Conservation (phyloP, 768 basidiomycete species). For the Hypholoma fasciculare region DNA sequence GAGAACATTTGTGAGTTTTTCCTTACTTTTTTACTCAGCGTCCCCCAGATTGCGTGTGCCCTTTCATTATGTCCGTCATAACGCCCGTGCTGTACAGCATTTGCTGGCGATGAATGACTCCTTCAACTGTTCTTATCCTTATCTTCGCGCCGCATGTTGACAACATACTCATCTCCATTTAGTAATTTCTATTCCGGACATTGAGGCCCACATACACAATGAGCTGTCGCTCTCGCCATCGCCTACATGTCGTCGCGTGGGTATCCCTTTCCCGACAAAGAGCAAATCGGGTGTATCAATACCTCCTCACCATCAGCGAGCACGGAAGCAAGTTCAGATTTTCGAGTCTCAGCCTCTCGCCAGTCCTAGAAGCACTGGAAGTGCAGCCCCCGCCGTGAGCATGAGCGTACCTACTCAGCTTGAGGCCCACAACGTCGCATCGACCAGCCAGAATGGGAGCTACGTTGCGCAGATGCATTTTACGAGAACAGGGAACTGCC, state of each 20-base stretch:
- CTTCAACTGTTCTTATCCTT: slow-evolving; percentile 23
- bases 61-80: slow-evolving; percentile 8
- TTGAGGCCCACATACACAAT: slow-evolving; percentile 69
- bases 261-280: slow-evolving; percentile 71
- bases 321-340: slow-evolving; percentile 73
- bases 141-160: slow-evolving; percentile 21
- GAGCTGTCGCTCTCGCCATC: slow-evolving; percentile 69
- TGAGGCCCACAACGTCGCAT: slow-evolving; percentile 33
- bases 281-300: slow-evolving; percentile 62
- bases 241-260: slow-evolving; percentile 79
- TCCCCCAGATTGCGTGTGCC: neutral
- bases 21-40: slow-evolving; percentile 6
- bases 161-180: slow-evolving; percentile 29
- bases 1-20: slow-evolving; percentile 85
- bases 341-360: slow-evolving; percentile 80
- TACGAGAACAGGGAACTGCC: slow-evolving; percentile 26
- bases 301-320: slow-evolving; percentile 48
- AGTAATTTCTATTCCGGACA: slow-evolving; percentile 85
- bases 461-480: slow-evolving; percentile 43
- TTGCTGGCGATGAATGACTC: slow-evolving; percentile 19
- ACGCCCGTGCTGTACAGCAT: slow-evolving; percentile 4
- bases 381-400: slow-evolving; percentile 27
- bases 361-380: slow-evolving; percentile 49
- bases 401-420: slow-evolving; percentile 27
- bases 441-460: slow-evolving; percentile 39